Evolutionary conservation across 2,329 filamentous ascomycete species (phyloP).

Genomic region (Arthrobotrys entomopaga): DNA sequence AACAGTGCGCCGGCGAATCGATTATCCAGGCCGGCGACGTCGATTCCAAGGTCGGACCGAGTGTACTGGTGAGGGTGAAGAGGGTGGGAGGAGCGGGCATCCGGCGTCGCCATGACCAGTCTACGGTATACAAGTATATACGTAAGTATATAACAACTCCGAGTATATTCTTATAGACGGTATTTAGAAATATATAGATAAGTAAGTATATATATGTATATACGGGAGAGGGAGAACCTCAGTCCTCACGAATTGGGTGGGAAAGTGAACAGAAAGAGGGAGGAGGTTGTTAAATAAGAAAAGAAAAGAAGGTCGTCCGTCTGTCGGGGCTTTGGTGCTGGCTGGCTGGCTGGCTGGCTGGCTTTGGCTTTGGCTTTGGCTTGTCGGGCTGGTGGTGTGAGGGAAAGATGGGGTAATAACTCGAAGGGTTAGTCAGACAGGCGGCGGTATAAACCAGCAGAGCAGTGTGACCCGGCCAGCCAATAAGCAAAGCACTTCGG

Average conservation of each 20-base stretch:
- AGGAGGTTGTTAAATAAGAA: conserved; percentile 3
- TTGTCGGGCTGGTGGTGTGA: not conserved
- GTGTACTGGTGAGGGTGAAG: conserved; percentile 12
- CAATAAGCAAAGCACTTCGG: no score
- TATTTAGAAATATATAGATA: not conserved
- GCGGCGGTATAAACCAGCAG: no score
- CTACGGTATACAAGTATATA: not conserved
- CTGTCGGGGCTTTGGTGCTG: not conserved
- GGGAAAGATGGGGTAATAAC: conserved; percentile 18
- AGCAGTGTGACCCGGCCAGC: not conserved
- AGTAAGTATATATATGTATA: not conserved
- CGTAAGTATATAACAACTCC: not conserved
- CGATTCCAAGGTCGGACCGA: conserved; percentile 37
- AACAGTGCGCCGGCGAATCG: conserved; percentile 43
- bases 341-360: not conserved
- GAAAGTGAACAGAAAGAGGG: not conserved
- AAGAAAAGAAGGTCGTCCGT: not conserved
- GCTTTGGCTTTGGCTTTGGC: no score
- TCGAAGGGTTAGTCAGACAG: no score
- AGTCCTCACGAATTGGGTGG: not conserved
- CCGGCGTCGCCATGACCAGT: conserved; percentile 6
- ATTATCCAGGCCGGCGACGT: conserved; percentile 38
- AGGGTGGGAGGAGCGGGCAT: not conserved
- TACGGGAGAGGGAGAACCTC: no score
- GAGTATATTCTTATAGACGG: no score